Percentiles rank a stretch among this genome's conserved stretches.
Conservation (phyloP, 2,329 filamentous ascomycete species). For the Alternaria metachromatica region DNA sequence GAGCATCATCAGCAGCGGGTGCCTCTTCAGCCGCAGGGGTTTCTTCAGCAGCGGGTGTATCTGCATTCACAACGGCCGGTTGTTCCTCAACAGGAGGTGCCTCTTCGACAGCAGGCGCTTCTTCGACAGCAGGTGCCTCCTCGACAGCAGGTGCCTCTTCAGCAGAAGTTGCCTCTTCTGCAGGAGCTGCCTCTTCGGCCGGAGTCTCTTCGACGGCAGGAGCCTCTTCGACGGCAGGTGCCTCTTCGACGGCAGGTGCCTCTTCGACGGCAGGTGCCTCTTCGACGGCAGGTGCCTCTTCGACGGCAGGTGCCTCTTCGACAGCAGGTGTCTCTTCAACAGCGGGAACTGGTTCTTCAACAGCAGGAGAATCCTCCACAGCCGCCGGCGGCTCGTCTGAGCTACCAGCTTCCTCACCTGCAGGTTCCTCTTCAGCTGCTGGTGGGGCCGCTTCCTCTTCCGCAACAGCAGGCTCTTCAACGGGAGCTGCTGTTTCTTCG, state of each 20-base stretch:
- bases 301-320: not conserved
- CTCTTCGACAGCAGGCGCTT: not conserved
- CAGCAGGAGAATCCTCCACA: not conserved
- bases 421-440: not conserved
- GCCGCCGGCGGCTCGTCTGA: not conserved
- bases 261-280: not conserved
- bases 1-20: not conserved
- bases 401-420: not conserved
- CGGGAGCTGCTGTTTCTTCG: not conserved
- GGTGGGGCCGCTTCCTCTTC: not conserved
- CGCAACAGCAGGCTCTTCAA: not conserved
- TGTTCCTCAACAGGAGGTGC: not conserved
- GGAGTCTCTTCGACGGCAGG: not conserved
- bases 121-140: not conserved
- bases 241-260: not conserved
- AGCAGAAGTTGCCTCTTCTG: not conserved
- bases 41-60: not conserved
- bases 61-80: not conserved
- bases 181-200: not conserved
- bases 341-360: not conserved
- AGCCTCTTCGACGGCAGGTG: not conserved
- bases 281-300: not conserved
- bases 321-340: not conserved
- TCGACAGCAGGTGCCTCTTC: conserved; percentile 4
- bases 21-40: not conserved